Percentiles rank a stretch among this genome's conserved stretches.
Conservation (phyloP, 1,284 basidiomycete genomes). For the Gymnopus androsaceus region DNA sequence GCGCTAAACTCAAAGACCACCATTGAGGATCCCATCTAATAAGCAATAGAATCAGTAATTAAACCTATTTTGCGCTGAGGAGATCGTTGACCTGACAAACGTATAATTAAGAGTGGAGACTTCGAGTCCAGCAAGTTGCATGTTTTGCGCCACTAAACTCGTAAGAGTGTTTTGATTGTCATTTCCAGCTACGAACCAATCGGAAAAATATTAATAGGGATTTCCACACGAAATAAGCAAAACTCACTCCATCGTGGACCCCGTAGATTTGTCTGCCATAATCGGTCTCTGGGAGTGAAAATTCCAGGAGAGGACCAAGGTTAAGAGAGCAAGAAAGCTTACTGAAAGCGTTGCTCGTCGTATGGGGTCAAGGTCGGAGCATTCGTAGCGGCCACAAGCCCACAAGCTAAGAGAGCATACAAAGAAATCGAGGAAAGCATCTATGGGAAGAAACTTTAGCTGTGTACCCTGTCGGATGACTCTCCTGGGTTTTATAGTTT, state of each 20-base stretch:
- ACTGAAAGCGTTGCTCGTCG: slow-evolving; percentile 3
- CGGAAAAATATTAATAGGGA: background rate
- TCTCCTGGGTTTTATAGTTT: no score
- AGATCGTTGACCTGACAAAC: slow-evolving; percentile 20
- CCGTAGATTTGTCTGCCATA: slow-evolving; percentile 31
- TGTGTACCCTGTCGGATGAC: no score
- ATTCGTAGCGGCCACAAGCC: background rate
- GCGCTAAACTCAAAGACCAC: slow-evolving; percentile 30
- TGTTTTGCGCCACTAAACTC: slow-evolving; percentile 25
- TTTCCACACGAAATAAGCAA: background rate
- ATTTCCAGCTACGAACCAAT: slow-evolving; percentile 27
- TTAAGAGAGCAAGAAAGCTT: no score
- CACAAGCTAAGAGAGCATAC: background rate
- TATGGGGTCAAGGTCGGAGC: background rate
- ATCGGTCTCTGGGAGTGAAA: no score
- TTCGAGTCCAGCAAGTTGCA: slow-evolving; percentile 27
- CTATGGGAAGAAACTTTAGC: background rate
- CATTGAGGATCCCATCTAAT: slow-evolving; percentile 32
- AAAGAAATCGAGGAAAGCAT: background rate
- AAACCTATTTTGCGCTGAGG: background rate
- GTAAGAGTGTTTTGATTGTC: slow-evolving; percentile 32
- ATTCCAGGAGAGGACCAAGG: no score
- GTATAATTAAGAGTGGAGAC: slow-evolving; percentile 29
- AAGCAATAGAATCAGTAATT: background rate
- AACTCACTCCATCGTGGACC: slow-evolving; percentile 31